Percentiles rank a stretch among this genome's conserved stretches.
Conservation (phyloP, 2,329 filamentous ascomycete genomes). For the Ophiocordyceps camponoti-leonardi region DNA sequence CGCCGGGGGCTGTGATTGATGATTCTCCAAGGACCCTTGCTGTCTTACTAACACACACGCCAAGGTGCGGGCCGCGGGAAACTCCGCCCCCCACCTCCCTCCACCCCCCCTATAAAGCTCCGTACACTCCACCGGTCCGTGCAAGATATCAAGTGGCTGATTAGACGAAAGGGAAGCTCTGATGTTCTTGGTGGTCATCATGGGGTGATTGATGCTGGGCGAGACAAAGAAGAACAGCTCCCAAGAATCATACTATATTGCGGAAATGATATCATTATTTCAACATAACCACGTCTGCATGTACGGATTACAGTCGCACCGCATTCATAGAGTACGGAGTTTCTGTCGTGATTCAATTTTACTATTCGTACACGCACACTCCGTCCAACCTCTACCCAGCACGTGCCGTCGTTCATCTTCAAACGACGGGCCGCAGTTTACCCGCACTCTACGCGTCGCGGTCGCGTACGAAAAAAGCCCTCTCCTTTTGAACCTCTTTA, state of each 20-base stretch:
- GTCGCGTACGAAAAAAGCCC: not conserved
- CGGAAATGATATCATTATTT: too few relatives aligned
- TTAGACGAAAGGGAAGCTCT: not conserved
- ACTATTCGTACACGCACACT: too few relatives aligned
- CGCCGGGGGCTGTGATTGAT: not conserved
- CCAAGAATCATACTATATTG: too few relatives aligned
- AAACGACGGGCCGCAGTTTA: not conserved
- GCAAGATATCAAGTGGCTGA: not conserved
- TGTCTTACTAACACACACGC: not conserved
- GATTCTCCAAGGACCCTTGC: not conserved
- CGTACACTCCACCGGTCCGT: not conserved
- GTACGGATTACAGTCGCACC: too few relatives aligned
- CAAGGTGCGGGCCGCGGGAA: not conserved
- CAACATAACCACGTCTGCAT: too few relatives aligned
- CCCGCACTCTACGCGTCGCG: not conserved
- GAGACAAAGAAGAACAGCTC: too few relatives aligned
- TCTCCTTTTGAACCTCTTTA: too few relatives aligned
- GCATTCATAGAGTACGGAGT: too few relatives aligned
- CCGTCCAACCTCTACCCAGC: not conserved
- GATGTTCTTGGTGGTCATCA: too few relatives aligned
- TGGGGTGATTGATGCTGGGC: too few relatives aligned
- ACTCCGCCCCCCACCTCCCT: not conserved
- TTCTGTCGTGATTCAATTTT: too few relatives aligned
- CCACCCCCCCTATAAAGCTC: too few relatives aligned
- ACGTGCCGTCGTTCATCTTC: not conserved